Evolutionary conservation across 2,329 filamentous ascomycete species (phyloP), one percentile per base, ranked within the genome.

Genomic region (Calonectria honghensis): DNA sequence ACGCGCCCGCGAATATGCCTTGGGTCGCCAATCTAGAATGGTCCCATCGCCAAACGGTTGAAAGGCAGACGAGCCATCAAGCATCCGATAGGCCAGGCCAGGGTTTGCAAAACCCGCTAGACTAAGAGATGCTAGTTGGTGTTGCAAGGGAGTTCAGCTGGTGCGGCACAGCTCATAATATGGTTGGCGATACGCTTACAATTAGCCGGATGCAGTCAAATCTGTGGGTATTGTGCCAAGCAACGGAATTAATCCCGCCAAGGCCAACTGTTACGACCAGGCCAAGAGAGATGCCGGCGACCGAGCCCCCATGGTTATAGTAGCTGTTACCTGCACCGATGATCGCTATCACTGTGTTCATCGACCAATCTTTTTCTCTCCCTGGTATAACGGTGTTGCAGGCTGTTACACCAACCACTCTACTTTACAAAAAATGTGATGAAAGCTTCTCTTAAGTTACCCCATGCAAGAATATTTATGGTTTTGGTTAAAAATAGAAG

Each of bases 61-160:
- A 27, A 61, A 29, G 24, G 35, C 35, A 18, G 35, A 29, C 20
- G 10, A 41, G 37, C 37, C 16, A 16, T 20, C 9, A 20, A 20
- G 24, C 18, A 27, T 37, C 35, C 39, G 35, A 63, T 63, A 63
- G 57, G 57, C 13, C 37, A 6, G 13, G 6, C 9, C 35, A 41
- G 57, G 57, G 24, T 20, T 41, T 11, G 14, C 27, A 41, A 63
- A 29, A 27, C 35, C 35, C 35, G 27, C 57, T 63, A 63, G 57
- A 45, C 57, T 29, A 10, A 39, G 35, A 24, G 57, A 41, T 63
- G 57, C 14, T 41, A 24, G 57, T 29, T 18, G 24, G 16, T 37
- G 35, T 63, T 41, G 35, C 16, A 63, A 29, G 57, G n/a, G n/a
- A 61, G 37, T 63, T 63, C 57, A 63, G 57, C 37, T 41, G 57